phyloP scores from a whole-genome alignment of 441 rosid species.

The Eutrema salsugineum region DNA sequence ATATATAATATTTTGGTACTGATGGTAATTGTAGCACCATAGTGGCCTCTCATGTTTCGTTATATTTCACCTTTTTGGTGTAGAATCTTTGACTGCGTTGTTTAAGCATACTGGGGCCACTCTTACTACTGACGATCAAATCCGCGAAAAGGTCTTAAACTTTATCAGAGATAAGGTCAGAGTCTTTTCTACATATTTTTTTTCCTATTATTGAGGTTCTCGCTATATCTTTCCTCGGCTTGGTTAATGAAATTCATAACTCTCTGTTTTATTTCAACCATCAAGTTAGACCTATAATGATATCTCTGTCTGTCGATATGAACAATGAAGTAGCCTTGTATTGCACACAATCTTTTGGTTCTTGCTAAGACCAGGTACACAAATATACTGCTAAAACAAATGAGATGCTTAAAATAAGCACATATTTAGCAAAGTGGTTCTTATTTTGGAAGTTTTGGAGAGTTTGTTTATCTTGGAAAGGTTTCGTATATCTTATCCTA shows the following conservation, averaged over 20 bases:
- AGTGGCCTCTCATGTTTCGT: not conserved
- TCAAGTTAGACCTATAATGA: not conserved
- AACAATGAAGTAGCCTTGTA: not conserved
- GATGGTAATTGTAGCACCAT: not conserved
- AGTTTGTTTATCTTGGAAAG: not conserved
- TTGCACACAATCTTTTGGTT: not conserved
- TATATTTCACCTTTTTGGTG: slow-evolving; percentile 10
- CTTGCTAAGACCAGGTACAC: not conserved
- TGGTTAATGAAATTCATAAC: not conserved
- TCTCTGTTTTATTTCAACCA: not conserved
- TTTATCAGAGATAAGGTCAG: slow-evolving; percentile 78
- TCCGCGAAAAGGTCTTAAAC: slow-evolving; percentile 67
- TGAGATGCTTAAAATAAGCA: not conserved
- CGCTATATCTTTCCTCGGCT: not conserved
- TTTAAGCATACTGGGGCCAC: slow-evolving; percentile 60
- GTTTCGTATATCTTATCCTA: not conserved
- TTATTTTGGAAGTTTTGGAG: not conserved
- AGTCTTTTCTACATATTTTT: not conserved
- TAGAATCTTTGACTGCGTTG: slow-evolving; percentile 73
- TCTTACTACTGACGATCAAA: slow-evolving; percentile 50
- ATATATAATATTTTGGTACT: not conserved
- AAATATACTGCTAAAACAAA: not conserved
- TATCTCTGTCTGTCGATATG: not conserved
- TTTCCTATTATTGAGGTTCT: not conserved
- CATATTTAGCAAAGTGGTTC: not conserved